These are phyloP conservation scores for Fraxinus angustifolia DNA, from an alignment of 305 asterid species.

Conservation along the genomic window DNA sequence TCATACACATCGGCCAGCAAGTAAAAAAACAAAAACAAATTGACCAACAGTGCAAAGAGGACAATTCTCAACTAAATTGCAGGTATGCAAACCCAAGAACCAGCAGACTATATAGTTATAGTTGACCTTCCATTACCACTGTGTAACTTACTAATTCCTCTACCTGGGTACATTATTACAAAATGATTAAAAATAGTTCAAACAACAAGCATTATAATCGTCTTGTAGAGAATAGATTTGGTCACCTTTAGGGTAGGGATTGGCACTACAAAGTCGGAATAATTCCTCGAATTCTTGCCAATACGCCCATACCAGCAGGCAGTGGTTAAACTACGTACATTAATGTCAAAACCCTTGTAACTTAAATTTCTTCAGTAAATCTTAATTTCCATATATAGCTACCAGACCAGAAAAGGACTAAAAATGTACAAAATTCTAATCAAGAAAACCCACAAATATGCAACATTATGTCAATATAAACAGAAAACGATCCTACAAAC, in stretches of 20 bases:
- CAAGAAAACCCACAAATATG: neutral
- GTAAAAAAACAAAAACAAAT: constrained; percentile 8
- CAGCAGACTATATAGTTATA: neutral
- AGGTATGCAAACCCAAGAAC: constrained; percentile 21
- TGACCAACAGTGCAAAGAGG: constrained; percentile 2
- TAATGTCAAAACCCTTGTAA: neutral
- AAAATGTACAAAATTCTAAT: constrained; percentile 14
- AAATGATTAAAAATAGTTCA: neutral
- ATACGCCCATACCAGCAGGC: neutral
- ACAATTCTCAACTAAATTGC: constrained; percentile 3
- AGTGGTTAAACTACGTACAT: neutral
- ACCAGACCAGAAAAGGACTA: neutral
- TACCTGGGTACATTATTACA: neutral
- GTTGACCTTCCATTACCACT: neutral
- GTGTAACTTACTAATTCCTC: neutral
- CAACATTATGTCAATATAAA: neutral
- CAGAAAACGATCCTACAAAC: constrained; percentile 8
- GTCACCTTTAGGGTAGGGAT: neutral
- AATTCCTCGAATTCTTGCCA: constrained; percentile 6
- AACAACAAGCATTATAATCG: constrained; percentile 10
- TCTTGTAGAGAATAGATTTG: constrained; percentile 5
- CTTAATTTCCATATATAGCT: neutral
- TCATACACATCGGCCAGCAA: neutral
- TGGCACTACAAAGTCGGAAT: neutral
- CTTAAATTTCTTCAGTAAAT: neutral